phyloP scores from a whole-genome alignment of 2,329 filamentous ascomycete genomes.

The Scedosporium dehoogii region DNA sequence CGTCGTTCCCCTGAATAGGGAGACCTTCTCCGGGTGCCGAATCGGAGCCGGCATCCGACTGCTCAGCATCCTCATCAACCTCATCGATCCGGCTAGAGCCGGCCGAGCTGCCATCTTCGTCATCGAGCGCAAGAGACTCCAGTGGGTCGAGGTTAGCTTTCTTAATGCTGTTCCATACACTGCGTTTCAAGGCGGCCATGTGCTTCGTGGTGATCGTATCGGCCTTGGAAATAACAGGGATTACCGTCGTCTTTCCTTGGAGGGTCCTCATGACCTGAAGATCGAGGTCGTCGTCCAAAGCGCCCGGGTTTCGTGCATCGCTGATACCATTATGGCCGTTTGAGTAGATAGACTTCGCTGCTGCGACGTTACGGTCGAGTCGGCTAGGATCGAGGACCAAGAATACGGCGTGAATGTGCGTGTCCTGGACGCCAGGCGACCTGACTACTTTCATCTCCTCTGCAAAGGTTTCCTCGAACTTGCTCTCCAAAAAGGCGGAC shows the following conservation, averaged over 20 bases:
- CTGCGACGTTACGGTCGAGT: conserved; percentile 72
- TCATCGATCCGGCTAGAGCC: conserved; percentile 45
- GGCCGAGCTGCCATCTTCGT: conserved; percentile 52
- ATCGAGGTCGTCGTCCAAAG: conserved; percentile 81
- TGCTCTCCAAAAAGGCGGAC: conserved; percentile 86
- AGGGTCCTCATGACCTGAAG: conserved; percentile 80
- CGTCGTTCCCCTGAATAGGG: conserved; percentile 24
- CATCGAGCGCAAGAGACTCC: conserved; percentile 73
- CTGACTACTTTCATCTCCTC: conserved; percentile 97
- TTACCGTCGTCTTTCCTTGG: conserved; percentile 87
- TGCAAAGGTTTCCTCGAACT: conserved; percentile 94
- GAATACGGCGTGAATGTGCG: conserved; percentile 94
- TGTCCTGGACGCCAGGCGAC: conserved; percentile 86
- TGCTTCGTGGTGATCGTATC: conserved; percentile 94
- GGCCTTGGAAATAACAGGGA: conserved; percentile 92
- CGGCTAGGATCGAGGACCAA: conserved; percentile 80
- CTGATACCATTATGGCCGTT: conserved; percentile 36
- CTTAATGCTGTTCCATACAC: conserved; percentile 82
- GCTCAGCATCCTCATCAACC: conserved; percentile 33
- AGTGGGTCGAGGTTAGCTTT: conserved; percentile 79
- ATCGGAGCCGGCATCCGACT: conserved; percentile 18
- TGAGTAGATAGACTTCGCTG: conserved; percentile 44
- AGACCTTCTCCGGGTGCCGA: conserved; percentile 24
- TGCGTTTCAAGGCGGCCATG: conserved; percentile 85
- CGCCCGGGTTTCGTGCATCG: conserved; percentile 43